Base-by-base conservation (phyloP, 163 green algal genomes). In the Chlorella variabilis region DNA sequence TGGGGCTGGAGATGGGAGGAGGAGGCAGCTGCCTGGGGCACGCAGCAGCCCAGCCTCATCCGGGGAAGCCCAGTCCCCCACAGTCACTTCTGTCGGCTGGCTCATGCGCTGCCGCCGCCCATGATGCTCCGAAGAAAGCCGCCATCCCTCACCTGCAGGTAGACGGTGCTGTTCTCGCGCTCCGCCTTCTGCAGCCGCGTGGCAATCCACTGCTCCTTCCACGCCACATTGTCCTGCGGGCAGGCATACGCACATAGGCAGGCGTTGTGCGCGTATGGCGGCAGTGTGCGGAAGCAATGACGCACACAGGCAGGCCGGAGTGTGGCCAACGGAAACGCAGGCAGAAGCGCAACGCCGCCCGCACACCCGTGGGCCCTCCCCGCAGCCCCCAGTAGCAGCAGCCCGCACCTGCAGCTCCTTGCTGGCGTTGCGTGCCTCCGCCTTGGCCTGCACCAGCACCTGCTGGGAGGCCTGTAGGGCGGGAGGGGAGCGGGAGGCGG, bases 121-220 rank as follows among this genome's bases (percentile, higher is more conserved):
- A 69, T 8, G 18, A 41, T n/a, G n/a, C n/a, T n/a, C n/a, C n/a
- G n/a, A n/a, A n/a, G n/a, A n/a, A n/a, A n/a, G 29, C 54, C 18
- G 54, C 4, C 21, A 33, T 25, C 27, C 36, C 38, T 29, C 51
- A 77, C 79, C 87, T 93, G 89, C 75, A 99, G 88, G 85, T 98
- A 99, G 36, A 99, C 92, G 23, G 89, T 94, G 36, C 93, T 91
- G 87, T 99, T 99, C 80, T 99, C 96, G 33, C 87, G 86, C 82
- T 96, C 92, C 17, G 90, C 92, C 71, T 88, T 88, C 20, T 65
- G 48, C 62, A 90, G 81, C 36, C 77, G 58, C 21, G 51, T 80
- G 39, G 65, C 87, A 29, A 94, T 66, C 66, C 82, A 73, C 54
- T 87, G 45, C 63, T 92, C 73, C 29, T 93, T 83, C 27, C 39